Evolutionary conservation across 78 protist species (phyloP).

Genomic region (Neovahlkampfia damariscottae): DNA sequence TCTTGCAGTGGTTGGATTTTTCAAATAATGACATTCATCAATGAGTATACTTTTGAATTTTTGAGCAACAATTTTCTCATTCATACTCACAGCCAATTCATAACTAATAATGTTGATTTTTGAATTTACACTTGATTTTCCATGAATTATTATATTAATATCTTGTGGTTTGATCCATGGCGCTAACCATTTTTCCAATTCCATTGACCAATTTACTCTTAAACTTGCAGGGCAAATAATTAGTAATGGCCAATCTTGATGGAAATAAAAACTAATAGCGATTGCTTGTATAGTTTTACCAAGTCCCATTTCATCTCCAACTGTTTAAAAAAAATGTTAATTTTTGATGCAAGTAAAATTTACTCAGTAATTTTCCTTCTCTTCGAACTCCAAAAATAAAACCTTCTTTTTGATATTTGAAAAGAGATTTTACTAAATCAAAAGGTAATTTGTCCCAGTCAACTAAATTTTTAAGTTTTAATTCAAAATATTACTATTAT

Average conservation of each 20-base stretch:
- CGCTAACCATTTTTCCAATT: slow-evolving; percentile 3
- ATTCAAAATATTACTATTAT: too few relatives aligned
- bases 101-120: slow-evolving; percentile 38
- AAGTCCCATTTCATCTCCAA: slow-evolving; percentile 37
- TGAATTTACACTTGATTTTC: slow-evolving; percentile 6
- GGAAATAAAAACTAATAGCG: slow-evolving; percentile 22
- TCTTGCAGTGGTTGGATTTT: slow-evolving; percentile 43
- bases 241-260: slow-evolving; percentile 18
- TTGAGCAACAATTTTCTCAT: background rate
- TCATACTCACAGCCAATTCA: slow-evolving; percentile 23
- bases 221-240: slow-evolving; percentile 5
- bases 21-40: slow-evolving; percentile 71
- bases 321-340: too few relatives aligned
- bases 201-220: background rate
- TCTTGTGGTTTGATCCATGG: background rate
- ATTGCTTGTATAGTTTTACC: slow-evolving; percentile 38
- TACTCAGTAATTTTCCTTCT: background rate
- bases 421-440: background rate
- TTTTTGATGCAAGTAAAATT: too few relatives aligned
- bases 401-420: background rate
- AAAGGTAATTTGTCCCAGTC: background rate
- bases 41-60: slow-evolving; percentile 30
- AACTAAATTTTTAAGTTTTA: background rate
- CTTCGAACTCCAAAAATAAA: background rate
- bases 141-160: background rate